Evolutionary conservation across 192 early-diverging fungal genomes (phyloP), one percentile per base, ranked within the genome.

Genomic region (Podila epigama): DNA sequence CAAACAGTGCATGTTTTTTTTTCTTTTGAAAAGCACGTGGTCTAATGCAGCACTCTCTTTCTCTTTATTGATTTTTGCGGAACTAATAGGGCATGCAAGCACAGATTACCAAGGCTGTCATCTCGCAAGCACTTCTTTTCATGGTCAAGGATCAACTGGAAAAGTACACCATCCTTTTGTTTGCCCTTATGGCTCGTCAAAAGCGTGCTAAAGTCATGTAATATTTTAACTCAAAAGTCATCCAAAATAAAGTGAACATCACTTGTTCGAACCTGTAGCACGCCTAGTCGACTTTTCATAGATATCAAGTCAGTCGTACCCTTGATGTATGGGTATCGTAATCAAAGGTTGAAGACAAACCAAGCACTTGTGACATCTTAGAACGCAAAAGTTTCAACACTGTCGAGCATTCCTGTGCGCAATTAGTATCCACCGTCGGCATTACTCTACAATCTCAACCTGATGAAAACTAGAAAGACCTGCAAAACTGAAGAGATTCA

Each of bases 41-140:
- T 12, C 12, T 16, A 39, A 27, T 39, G 33, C 55, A 58, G 27
- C 16, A 35, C 56, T 53, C 16, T 34, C 29, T 32, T 29, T 29
- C 40, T 62, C 56, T 61, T 59, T 57, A 4, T 29, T 58, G 33
- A 52, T 11, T 44, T 0, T 51, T 41, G 15, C 16, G 41, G 32
- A 48, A 52, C n/a, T 59, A 58, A 22, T 61, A 95, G 91, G 98
- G 98, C 34, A 96, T 99, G 93, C 88, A 92, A 82, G 88, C 96
- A 11, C 98, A 99, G 85, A 97, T 99, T 64, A 85, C 91, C 70
- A 99, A 99, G 86, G 98, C 96, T n/a, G 98, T 99, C n/a, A 83
- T 99, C 58, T 95, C 94, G 9, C 98, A 99, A 78, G 96, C 98
- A n/a, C 86, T 99, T 63, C 82, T 99, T 55, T 97, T 99, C 75